These are phyloP conservation scores for Blepharisma stoltei DNA, from an alignment of 73 alveolate genomes.

Conservation along the genomic window DNA sequence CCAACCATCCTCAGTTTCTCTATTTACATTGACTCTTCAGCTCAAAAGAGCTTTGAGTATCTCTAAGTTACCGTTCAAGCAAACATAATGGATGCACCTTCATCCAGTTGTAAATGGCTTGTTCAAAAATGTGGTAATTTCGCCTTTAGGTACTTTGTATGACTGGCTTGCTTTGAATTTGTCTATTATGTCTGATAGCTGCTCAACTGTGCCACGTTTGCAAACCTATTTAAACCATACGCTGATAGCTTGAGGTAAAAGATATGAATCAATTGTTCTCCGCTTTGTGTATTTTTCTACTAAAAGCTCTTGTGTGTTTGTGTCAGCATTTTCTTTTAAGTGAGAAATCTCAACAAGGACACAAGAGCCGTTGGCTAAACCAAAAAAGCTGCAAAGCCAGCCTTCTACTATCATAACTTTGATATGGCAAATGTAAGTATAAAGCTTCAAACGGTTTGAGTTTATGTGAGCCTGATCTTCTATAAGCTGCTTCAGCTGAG, in stretches of 20 bases:
- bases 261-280: slow-evolving; percentile 16
- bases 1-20: slow-evolving; percentile 19
- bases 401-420: not conserved
- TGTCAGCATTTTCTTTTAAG: not conserved
- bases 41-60: slow-evolving; percentile 32
- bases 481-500: too few species aligned
- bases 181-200: slow-evolving; percentile 1
- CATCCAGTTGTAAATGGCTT: slow-evolving; percentile 48
- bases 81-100: slow-evolving; percentile 70
- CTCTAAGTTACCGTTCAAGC: slow-evolving; percentile 51
- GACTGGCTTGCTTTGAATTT: not conserved
- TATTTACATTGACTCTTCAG: slow-evolving; percentile 39
- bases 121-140: not conserved
- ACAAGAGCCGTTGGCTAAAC: not conserved
- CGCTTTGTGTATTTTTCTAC: not conserved
- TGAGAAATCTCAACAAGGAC: not conserved
- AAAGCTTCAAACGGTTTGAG: too few species aligned
- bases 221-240: not conserved
- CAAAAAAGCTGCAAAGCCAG: not conserved
- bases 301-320: not conserved
- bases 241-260: slow-evolving; percentile 3
- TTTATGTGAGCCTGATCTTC: too few species aligned
- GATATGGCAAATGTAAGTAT: too few species aligned
- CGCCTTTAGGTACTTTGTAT: not conserved
- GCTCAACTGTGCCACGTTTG: not conserved